phyloP scores from a whole-genome alignment of 2,329 filamentous ascomycete species.

The Nigrograna mackinnonii region DNA sequence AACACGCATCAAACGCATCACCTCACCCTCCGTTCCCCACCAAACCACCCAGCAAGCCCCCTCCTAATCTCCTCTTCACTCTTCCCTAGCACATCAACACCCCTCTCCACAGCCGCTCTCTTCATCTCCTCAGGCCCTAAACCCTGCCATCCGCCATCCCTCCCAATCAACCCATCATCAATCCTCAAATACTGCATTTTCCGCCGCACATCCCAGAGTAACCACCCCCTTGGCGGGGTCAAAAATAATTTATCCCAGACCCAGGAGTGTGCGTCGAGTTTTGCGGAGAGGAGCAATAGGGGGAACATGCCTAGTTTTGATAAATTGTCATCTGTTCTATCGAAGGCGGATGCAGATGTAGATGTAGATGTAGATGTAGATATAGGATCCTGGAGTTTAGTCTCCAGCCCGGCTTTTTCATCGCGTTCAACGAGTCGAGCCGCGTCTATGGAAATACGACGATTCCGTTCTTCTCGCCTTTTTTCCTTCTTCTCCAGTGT shows the following conservation, averaged over 20 bases:
- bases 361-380: no score
- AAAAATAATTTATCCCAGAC: constrained; percentile 46
- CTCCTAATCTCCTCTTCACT: constrained; percentile 31
- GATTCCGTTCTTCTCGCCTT: constrained; percentile 22
- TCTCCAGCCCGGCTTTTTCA: constrained; percentile 5
- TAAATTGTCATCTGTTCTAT: constrained; percentile 5
- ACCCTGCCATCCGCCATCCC: constrained; percentile 62
- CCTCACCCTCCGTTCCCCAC: not conserved
- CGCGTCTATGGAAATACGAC: constrained; percentile 16
- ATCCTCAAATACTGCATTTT: constrained; percentile 66
- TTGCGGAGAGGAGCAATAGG: constrained; percentile 20
- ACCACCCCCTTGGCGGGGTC: constrained; percentile 50
- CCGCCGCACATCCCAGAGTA: constrained; percentile 57
- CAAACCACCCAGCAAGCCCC: constrained; percentile 23
- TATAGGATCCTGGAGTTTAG: no score
- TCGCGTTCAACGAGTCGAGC: constrained; percentile 18
- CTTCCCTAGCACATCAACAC: constrained; percentile 28
- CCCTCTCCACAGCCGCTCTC: constrained; percentile 68
- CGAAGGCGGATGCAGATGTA: no score
- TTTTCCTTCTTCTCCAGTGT: constrained; percentile 57
- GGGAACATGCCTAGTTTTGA: constrained; percentile 15
- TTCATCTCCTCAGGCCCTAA: constrained; percentile 67
- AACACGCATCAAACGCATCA: no score
- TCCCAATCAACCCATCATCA: constrained; percentile 72
- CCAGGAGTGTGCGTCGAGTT: constrained; percentile 24